A percentile compares a stretch with the other conserved stretches of the same genome.
These are phyloP conservation scores for Strobilomyces dryophilus DNA, from an alignment of 768 basidiomycete species.

Conservation along the genomic window DNA sequence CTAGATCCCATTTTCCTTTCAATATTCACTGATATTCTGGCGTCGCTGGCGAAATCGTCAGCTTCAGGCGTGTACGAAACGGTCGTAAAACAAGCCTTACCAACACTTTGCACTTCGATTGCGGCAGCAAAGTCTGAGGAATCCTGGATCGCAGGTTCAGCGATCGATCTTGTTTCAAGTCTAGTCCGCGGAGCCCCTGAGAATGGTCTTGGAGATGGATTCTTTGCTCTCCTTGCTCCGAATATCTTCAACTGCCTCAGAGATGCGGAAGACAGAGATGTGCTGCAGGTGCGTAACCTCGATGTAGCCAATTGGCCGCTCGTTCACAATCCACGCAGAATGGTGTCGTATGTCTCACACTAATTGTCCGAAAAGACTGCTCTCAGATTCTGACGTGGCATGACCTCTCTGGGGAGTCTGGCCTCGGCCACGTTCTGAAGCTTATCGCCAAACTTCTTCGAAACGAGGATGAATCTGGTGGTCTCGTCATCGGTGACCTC, in stretches of 20 bases:
- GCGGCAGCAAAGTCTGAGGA: slow-evolving; percentile 53
- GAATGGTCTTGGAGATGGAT: slow-evolving; percentile 69
- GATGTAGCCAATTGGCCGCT: background rate
- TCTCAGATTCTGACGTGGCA: slow-evolving; percentile 76
- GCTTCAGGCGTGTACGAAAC: slow-evolving; percentile 61
- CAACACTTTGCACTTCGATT: slow-evolving; percentile 66
- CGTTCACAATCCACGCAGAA: slow-evolving; percentile 46
- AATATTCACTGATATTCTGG: slow-evolving; percentile 77
- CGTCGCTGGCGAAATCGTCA: slow-evolving; percentile 60
- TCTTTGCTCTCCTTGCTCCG: slow-evolving; percentile 73
- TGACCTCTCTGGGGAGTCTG: slow-evolving; percentile 61
- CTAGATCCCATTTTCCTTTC: slow-evolving; percentile 87
- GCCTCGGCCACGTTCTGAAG: slow-evolving; percentile 69
- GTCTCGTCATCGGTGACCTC: slow-evolving; percentile 89
- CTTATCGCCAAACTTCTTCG: slow-evolving; percentile 77
- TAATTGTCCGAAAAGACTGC: slow-evolving; percentile 84
- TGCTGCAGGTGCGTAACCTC: slow-evolving; percentile 54
- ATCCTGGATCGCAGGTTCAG: slow-evolving; percentile 73
- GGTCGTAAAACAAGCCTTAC: slow-evolving; percentile 70
- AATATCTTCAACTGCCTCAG: slow-evolving; percentile 66
- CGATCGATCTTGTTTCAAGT: slow-evolving; percentile 75
- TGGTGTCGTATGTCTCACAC: slow-evolving; percentile 75
- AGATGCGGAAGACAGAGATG: slow-evolving; percentile 80
- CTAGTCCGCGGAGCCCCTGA: slow-evolving; percentile 64
- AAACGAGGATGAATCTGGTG: slow-evolving; percentile 85